Evolutionary conservation across 176 grass and related monocot species (phyloP).

Genomic region (Ananas comosus): DNA sequence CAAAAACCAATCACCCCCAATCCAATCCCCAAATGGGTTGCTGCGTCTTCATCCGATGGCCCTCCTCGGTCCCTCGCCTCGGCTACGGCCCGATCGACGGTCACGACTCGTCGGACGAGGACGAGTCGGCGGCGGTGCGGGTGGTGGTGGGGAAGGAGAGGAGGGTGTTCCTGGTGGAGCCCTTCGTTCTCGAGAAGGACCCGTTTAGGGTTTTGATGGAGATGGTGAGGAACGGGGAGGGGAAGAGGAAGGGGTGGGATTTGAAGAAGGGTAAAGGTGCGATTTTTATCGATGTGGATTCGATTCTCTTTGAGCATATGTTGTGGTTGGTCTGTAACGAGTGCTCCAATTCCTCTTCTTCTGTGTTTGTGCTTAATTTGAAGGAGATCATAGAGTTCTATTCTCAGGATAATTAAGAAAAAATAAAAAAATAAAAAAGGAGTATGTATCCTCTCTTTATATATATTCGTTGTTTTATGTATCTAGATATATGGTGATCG

Average conservation of each 20-base stretch:
- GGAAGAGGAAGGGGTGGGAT: constrained; percentile 22
- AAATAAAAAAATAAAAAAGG: too few relatives aligned
- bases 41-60: constrained; percentile 64
- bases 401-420: constrained; percentile 48
- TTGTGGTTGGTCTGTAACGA: constrained; percentile 38
- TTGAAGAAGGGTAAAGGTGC: neutral
- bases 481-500: too few relatives aligned
- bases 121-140: constrained; percentile 25
- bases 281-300: constrained; percentile 37
- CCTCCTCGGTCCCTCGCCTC: constrained; percentile 34
- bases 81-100: constrained; percentile 50
- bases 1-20: neutral
- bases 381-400: constrained; percentile 99
- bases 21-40: constrained; percentile 36
- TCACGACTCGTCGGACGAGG: neutral
- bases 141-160: constrained; percentile 93
- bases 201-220: constrained; percentile 79
- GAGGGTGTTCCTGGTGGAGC: constrained; percentile 73
- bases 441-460: too few relatives aligned
- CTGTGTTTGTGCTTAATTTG: constrained; percentile 57
- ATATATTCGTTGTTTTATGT: too few relatives aligned
- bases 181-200: constrained; percentile 73
- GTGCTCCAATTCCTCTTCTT: constrained; percentile 1
- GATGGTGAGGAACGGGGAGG: constrained; percentile 33
- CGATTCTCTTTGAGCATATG: constrained; percentile 68